These are phyloP conservation scores for Ogataea hybrid DNA, from an alignment of 1,139 yeast genomes.

Conservation along the genomic window DNA sequence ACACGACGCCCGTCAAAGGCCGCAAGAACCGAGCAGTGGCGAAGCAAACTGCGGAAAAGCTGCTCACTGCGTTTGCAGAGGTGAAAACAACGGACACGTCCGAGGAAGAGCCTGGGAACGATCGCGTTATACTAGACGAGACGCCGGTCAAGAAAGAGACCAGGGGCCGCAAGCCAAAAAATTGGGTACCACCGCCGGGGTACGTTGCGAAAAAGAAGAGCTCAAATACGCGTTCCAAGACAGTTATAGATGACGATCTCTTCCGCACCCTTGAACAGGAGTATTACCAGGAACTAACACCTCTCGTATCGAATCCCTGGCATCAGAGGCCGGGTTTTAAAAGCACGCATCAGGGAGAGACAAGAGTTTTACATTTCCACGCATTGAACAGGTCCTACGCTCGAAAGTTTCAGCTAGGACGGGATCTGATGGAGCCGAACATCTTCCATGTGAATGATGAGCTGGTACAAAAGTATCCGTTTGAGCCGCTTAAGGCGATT, in stretches of 20 bases:
- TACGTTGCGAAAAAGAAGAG: slow-evolving; percentile 6
- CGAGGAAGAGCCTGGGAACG: slow-evolving; percentile 10
- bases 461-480: too few relatives aligned
- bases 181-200: slow-evolving; percentile 15
- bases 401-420: too few relatives aligned
- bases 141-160: slow-evolving; percentile 12
- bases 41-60: slow-evolving; percentile 8
- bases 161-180: slow-evolving; percentile 19
- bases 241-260: slow-evolving; percentile 5
- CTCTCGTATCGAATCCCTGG: slow-evolving; percentile 10
- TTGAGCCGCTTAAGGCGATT: too few relatives aligned
- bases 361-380: too few relatives aligned
- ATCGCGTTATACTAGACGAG: slow-evolving; percentile 9
- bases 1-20: slow-evolving; percentile 11
- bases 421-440: too few relatives aligned
- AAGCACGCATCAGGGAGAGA: too few relatives aligned
- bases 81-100: not conserved
- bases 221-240: not conserved
- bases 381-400: too few relatives aligned
- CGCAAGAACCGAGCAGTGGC: slow-evolving; percentile 7
- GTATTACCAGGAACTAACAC: slow-evolving; percentile 9
- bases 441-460: too few relatives aligned
- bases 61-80: slow-evolving; percentile 7
- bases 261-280: slow-evolving; percentile 10
- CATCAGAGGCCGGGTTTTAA: too few relatives aligned